Base-by-base conservation (phyloP, 2,329 filamentous ascomycete species). In the Arthrobotrys entomopaga region DNA sequence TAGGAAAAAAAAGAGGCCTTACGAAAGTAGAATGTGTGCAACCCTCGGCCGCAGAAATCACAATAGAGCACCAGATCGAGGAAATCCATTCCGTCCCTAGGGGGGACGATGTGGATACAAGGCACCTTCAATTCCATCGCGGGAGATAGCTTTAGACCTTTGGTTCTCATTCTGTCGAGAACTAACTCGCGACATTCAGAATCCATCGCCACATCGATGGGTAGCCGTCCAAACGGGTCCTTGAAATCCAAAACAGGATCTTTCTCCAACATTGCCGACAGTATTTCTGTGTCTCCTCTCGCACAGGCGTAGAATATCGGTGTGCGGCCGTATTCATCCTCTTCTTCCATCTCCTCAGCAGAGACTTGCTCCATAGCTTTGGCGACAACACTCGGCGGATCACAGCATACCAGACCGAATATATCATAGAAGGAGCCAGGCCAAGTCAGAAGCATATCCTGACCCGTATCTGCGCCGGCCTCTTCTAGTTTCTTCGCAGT, bases 21-120 rank as follows among this genome's bases (percentile, higher is more conserved):
- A 66, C 63, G 63, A 26, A 34, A 66, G 20, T 58, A 66, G 26
- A 58, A 59, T 10, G 54, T 50, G 10, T 40, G 11, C 2, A 66
- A 2, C 3, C 2, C 22, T 38, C 42, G 10, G 1, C 63, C 63
- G 20, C 63, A 66, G 4, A 42, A 43, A 19, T 59, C 43, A n/a
- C 63, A 66, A n/a, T 34, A 58, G 10, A 46, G 42, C 15, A 46
- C 16, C 13, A 15, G 42, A 5, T 19, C 42, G 10, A 46, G 13
- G 16, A 15, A 46, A 1, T 4, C 8, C 42, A 15, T 46, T 13
- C 20, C 1, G 1, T 20, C 42, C 4, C 16, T 20, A 20, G 7
- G 34, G 29, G 7, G 34, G 2, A n/a, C 3, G 40, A 13, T 26
- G 42, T 58, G 54, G 7, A 19, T 10, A 16, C 63, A 66, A 5